Conservation (phyloP, 2,329 filamentous ascomycete species). For the Torrubiella hemipterigena region DNA sequence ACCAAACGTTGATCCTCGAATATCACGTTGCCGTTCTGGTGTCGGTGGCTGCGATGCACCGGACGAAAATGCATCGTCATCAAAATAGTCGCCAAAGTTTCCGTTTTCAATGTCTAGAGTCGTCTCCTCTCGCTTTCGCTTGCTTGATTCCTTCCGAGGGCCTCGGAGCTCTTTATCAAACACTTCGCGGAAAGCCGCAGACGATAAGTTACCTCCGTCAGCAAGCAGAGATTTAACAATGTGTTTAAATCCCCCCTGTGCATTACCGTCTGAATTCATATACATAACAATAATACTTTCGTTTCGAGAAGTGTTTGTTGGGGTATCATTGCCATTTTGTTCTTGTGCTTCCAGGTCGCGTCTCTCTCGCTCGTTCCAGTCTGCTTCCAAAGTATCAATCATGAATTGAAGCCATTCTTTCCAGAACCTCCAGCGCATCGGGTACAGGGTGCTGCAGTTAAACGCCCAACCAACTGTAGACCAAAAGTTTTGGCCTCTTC, state of each 20-base stretch:
- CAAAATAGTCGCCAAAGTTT: constrained; percentile 48
- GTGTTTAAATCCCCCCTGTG: constrained; percentile 34
- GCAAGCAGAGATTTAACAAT: constrained; percentile 58
- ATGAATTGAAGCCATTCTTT: constrained; percentile 68
- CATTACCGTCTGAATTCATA: constrained; percentile 31
- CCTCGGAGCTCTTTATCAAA: constrained; percentile 50
- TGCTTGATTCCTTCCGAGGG: constrained; percentile 21
- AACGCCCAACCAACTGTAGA: constrained; percentile 82
- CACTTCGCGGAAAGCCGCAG: constrained; percentile 49
- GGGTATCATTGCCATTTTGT: constrained; percentile 12
- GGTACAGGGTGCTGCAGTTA: constrained; percentile 68
- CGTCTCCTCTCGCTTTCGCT: constrained; percentile 36
- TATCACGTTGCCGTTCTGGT: constrained; percentile 23
- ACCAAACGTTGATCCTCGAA: constrained; percentile 10
- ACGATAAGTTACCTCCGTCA: constrained; percentile 42
- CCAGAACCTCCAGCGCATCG: constrained; percentile 72
- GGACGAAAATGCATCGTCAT: constrained; percentile 40
- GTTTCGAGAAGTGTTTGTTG: constrained; percentile 22
- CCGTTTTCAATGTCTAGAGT: constrained; percentile 46
- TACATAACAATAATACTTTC: constrained; percentile 52
- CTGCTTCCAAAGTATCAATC: constrained; percentile 63
- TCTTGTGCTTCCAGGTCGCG: constrained; percentile 26
- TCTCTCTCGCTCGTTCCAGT: constrained; percentile 48
- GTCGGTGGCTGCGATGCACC: constrained; percentile 33
- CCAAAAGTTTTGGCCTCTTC: constrained; percentile 79